Conservation (phyloP, 2,329 filamentous ascomycete species). For the Fusarium sp. region DNA sequence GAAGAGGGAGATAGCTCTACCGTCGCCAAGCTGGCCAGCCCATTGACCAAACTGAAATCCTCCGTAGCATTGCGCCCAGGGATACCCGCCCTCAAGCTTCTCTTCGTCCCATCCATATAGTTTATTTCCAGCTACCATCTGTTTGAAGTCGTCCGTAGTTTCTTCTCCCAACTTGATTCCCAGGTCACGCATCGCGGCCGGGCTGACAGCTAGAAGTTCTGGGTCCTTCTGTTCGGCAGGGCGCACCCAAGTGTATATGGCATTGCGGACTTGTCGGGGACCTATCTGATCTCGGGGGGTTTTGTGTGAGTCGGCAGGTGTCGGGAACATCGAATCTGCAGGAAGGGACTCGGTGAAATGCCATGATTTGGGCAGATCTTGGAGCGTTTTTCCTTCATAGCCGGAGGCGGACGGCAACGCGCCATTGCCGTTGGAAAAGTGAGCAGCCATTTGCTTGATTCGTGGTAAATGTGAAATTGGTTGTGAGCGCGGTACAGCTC, state of each 20-base stretch:
- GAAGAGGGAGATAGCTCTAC: constrained; percentile 92
- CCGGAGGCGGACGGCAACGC: constrained; percentile 15
- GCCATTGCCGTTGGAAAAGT: constrained; percentile 50
- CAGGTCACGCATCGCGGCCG: constrained; percentile 82
- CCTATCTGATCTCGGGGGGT: constrained; percentile 80
- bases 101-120: constrained; percentile 82
- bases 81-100: constrained; percentile 78
- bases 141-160: constrained; percentile 76
- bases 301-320: constrained; percentile 82
- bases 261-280: constrained; percentile 85
- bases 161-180: constrained; percentile 77
- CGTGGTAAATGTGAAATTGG: constrained; percentile 34
- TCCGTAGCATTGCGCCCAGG: constrained; percentile 98
- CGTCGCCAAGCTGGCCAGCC: constrained; percentile 96
- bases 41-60: constrained; percentile 85
- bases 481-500: constrained; percentile 48
- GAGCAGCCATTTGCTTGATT: constrained; percentile 49
- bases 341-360: constrained; percentile 75
- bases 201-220: constrained; percentile 84
- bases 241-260: constrained; percentile 90
- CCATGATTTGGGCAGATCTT: constrained; percentile 73
- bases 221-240: constrained; percentile 78
- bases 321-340: constrained; percentile 80
- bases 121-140: constrained; percentile 83
- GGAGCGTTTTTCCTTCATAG: constrained; percentile 55